Evolutionary conservation across 129 eudicot genomes (phyloP).

Genomic region (Flaveria brownii): DNA sequence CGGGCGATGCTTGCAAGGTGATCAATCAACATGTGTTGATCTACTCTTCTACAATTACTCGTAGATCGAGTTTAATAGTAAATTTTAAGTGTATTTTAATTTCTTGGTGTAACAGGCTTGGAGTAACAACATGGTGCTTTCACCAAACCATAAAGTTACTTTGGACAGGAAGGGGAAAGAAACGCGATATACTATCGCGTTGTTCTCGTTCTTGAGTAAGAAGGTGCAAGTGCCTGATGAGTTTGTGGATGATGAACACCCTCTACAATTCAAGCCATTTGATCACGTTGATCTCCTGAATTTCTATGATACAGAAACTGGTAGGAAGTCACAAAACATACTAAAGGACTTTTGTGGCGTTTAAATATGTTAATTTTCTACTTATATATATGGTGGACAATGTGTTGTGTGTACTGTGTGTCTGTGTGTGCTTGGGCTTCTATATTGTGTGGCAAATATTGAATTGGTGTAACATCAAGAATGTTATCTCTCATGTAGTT

Average conservation of each 20-base stretch:
- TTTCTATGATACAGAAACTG: constrained; percentile 56
- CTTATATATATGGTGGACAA: neutral
- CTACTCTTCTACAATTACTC: neutral
- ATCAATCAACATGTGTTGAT: constrained; percentile 4
- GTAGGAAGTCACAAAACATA: constrained; percentile 64
- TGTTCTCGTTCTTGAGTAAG: constrained; percentile 60
- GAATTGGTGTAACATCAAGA: too few relatives aligned
- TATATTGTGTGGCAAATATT: too few relatives aligned
- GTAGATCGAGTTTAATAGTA: neutral
- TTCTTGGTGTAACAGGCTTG: constrained; percentile 51
- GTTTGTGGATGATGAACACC: constrained; percentile 56
- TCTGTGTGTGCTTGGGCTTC: too few relatives aligned
- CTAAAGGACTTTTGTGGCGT: constrained; percentile 76
- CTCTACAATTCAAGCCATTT: constrained; percentile 60
- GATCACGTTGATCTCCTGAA: constrained; percentile 63
- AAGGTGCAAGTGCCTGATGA: constrained; percentile 59
- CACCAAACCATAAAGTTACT: constrained; percentile 68
- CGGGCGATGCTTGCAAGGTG: constrained; percentile 82
- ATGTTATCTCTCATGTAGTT: too few relatives aligned
- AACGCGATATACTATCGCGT: constrained; percentile 59
- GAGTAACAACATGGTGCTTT: constrained; percentile 69
- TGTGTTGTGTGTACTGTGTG: too few relatives aligned
- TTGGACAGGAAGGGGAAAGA: constrained; percentile 49
- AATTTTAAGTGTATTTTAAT: neutral
- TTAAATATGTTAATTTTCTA: constrained; percentile 20